A percentile compares a stretch with the other conserved stretches of the same genome.
Evolutionary conservation across 2,329 filamentous ascomycete species (phyloP).

Genomic region (Pseudocercospora macadamiae): DNA sequence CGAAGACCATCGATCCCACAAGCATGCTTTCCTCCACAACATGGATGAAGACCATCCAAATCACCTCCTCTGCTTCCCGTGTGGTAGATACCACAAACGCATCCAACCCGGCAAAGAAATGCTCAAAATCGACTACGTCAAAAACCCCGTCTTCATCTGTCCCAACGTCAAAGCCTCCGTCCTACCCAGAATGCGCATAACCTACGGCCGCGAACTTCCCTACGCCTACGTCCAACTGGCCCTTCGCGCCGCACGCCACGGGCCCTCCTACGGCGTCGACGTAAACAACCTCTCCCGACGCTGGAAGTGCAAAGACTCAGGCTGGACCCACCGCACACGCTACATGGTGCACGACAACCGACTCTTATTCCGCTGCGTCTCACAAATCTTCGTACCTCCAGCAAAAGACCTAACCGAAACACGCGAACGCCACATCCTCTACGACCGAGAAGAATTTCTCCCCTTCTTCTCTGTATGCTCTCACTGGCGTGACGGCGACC

Average conservation of each 20-base stretch:
- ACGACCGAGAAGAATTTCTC: conserved; percentile 62
- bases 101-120: conserved; percentile 57
- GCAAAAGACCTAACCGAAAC: conserved; percentile 53
- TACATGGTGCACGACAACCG: conserved; percentile 57
- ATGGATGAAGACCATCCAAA: conserved; percentile 57
- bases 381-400: conserved; percentile 55
- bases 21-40: conserved; percentile 54
- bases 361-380: conserved; percentile 62
- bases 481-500: conserved; percentile 64
- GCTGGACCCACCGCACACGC: conserved; percentile 60
- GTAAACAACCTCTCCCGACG: conserved; percentile 53
- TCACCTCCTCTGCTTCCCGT: conserved; percentile 63
- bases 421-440: conserved; percentile 59
- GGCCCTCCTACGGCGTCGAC: conserved; percentile 52
- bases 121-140: conserved; percentile 55
- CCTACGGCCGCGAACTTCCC: conserved; percentile 58
- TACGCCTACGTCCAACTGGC: conserved; percentile 64
- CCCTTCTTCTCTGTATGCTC: conserved; percentile 66
- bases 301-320: conserved; percentile 55
- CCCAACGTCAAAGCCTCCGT: conserved; percentile 56
- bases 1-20: conserved; percentile 50
- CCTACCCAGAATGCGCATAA: conserved; percentile 57
- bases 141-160: conserved; percentile 62
- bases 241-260: conserved; percentile 53
- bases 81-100: conserved; percentile 58